A percentile compares a stretch with the other conserved stretches of the same genome.
These are phyloP conservation scores for Leishmania guyanensis DNA, from an alignment of 208 protist species.

Conservation along the genomic window DNA sequence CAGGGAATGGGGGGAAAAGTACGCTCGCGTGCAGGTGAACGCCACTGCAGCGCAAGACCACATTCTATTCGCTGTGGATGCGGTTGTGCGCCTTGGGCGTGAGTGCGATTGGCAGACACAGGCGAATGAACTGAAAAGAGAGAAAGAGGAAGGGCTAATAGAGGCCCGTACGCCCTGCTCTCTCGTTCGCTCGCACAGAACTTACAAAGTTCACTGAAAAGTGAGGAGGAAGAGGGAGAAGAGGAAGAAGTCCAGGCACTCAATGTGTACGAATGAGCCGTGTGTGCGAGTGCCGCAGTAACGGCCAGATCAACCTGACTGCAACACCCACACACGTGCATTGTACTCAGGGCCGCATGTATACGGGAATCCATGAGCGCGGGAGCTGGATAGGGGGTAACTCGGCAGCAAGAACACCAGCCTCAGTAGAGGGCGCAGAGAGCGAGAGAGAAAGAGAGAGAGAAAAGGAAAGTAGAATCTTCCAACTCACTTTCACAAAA, in stretches of 20 bases:
- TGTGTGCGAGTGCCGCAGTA: too few relatives aligned
- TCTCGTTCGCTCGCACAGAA: too few relatives aligned
- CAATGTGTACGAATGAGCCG: too few relatives aligned
- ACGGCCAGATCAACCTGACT: too few relatives aligned
- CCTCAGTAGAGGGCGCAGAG: not conserved
- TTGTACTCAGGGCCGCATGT: not conserved
- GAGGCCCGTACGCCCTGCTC: too few relatives aligned
- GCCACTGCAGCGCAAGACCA: too few relatives aligned
- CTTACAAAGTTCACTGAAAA: not conserved
- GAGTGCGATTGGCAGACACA: too few relatives aligned
- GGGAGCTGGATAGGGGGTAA: too few relatives aligned
- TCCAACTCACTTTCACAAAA: not conserved
- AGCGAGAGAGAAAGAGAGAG: not conserved
- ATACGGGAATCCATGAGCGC: not conserved
- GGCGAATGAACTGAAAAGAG: not conserved
- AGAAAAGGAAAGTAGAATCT: not conserved
- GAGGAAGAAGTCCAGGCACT: not conserved
- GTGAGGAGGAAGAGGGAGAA: not conserved
- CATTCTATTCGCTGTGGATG: too few relatives aligned
- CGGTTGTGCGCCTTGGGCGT: too few relatives aligned
- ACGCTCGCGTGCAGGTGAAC: not conserved
- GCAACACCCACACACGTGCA: not conserved
- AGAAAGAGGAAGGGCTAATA: not conserved
- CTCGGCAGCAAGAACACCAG: too few relatives aligned
- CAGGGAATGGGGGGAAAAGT: not conserved